These are phyloP conservation scores for Coemansia sp. DNA, from an alignment of 192 early-diverging fungal species.

Conservation along the genomic window DNA sequence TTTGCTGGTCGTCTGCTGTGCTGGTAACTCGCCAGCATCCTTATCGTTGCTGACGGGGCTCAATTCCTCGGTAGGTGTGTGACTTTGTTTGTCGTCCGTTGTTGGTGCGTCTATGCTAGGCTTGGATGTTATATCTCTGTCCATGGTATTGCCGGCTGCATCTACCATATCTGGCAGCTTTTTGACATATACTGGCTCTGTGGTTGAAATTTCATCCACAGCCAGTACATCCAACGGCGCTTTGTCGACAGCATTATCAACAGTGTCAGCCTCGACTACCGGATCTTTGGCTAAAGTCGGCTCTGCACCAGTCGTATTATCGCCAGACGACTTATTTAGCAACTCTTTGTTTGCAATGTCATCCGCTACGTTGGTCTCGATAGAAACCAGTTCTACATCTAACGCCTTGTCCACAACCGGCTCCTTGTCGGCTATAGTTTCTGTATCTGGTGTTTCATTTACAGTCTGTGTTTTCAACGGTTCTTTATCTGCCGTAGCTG, in stretches of 20 bases:
- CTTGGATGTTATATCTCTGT: too few species aligned
- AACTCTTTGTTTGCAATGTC: neutral
- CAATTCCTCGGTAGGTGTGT: neutral
- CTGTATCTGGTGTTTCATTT: neutral
- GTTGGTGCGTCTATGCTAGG: too few species aligned
- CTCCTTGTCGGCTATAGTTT: neutral
- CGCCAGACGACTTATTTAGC: neutral
- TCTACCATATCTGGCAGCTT: too few species aligned
- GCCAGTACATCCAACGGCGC: neutral
- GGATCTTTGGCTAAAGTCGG: neutral
- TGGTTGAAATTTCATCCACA: neutral
- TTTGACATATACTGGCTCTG: too few species aligned
- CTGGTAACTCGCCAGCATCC: neutral
- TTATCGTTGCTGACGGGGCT: neutral
- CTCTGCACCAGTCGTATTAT: neutral
- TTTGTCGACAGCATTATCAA: neutral
- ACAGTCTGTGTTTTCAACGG: neutral
- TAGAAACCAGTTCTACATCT: neutral
- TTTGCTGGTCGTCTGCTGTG: neutral
- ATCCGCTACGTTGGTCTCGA: neutral
- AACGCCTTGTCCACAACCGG: neutral
- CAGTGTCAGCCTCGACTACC: neutral
- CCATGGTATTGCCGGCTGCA: too few species aligned
- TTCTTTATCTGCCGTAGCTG: neutral
- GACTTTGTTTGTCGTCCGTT: neutral